Evolutionary conservation across 2,329 filamentous ascomycete species (phyloP).

Genomic region (Phialocephala subalpina): DNA sequence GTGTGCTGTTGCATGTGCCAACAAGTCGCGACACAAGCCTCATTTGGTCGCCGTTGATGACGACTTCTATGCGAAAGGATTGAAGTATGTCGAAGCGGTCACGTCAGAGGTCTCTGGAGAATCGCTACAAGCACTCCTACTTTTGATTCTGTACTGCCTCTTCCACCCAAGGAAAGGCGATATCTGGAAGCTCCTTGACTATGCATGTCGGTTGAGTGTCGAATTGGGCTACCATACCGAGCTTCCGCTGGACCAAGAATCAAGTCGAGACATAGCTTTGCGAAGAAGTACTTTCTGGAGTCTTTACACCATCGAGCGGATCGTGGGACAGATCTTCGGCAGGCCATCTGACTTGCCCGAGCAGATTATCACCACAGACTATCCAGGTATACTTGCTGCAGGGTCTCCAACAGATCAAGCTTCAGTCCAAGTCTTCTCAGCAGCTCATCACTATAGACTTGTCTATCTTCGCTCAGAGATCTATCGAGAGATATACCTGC

Average conservation of each 20-base stretch:
- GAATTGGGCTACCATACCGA: slow-evolving; percentile 4
- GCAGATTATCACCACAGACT: slow-evolving; percentile 47
- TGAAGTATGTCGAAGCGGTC: not conserved
- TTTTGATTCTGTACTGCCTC: not conserved
- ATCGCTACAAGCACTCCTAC: not conserved
- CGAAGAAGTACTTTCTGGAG: slow-evolving; percentile 44
- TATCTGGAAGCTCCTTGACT: not conserved
- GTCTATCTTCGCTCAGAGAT: not conserved
- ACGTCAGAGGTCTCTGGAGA: not conserved
- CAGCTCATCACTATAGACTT: not conserved
- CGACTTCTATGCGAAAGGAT: not conserved
- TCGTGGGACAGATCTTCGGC: slow-evolving; percentile 48
- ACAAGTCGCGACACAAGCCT: not conserved
- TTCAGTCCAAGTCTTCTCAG: not conserved
- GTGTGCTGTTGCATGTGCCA: not conserved
- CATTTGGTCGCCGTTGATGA: not conserved
- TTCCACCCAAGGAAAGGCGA: not conserved
- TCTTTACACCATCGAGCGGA: slow-evolving; percentile 47
- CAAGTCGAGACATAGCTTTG: slow-evolving; percentile 20
- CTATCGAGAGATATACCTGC: not conserved
- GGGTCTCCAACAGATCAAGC: slow-evolving; percentile 3
- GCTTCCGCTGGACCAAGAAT: slow-evolving; percentile 25
- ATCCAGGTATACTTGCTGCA: slow-evolving; percentile 20
- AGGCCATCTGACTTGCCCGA: slow-evolving; percentile 47
- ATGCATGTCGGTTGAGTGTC: not conserved